A percentile compares a stretch with the other conserved stretches of the same genome.
phyloP scores from a whole-genome alignment of 2,329 filamentous ascomycete species.

The Ceratocystis lukuohia region DNA sequence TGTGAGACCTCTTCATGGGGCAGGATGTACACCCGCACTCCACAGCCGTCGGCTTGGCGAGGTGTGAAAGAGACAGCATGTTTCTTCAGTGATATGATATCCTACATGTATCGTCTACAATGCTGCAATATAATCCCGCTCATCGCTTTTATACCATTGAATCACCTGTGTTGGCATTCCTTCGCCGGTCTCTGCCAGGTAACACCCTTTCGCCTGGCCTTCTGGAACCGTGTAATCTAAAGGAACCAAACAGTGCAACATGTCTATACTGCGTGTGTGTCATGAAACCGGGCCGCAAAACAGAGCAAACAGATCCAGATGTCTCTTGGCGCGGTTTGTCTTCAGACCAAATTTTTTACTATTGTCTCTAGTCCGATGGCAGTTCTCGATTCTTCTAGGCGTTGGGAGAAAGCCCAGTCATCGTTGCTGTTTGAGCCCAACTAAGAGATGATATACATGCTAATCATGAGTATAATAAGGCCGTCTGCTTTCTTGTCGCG shows the following conservation, averaged over 20 bases:
- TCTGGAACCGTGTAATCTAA: neutral
- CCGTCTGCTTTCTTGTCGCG: neutral
- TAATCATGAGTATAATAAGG: neutral
- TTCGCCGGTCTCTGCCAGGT: neutral
- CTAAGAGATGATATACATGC: neutral
- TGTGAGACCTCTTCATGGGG: neutral
- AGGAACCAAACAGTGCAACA: neutral
- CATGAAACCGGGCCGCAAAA: neutral
- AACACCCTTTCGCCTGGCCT: conserved; percentile 3
- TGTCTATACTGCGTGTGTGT: neutral
- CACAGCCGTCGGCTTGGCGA: neutral
- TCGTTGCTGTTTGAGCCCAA: neutral
- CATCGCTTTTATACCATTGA: neutral
- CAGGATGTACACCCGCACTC: neutral
- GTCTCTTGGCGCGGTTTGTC: neutral
- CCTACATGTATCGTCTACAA: neutral
- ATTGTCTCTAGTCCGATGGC: neutral
- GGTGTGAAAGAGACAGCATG: neutral
- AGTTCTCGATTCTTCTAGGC: neutral
- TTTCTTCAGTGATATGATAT: neutral
- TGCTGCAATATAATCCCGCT: no score
- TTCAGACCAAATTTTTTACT: neutral
- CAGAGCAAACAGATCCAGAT: neutral
- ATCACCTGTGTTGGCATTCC: neutral
- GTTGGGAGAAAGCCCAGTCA: neutral